Evolutionary conservation across 2,329 filamentous ascomycete species (phyloP).

Genomic region (Xylariaceae sp.): DNA sequence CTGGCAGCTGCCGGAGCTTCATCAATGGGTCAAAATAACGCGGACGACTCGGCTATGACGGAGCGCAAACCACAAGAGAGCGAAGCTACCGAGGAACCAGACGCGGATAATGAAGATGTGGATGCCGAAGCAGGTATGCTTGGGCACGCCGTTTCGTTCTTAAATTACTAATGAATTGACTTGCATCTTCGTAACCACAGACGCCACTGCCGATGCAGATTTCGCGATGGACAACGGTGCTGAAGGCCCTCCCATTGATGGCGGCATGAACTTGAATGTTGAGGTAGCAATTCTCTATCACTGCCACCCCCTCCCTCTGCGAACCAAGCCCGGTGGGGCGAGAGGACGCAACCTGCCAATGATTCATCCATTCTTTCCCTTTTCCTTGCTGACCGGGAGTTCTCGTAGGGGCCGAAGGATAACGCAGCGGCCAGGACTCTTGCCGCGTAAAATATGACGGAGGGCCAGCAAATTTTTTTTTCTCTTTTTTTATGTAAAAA

Average conservation of each 20-base stretch:
- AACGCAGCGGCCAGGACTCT: constrained; percentile 19
- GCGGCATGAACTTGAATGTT: constrained; percentile 12
- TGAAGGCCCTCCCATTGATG: constrained; percentile 6
- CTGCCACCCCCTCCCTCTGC: background rate
- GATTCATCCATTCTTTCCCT: background rate
- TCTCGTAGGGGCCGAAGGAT: constrained; percentile 30
- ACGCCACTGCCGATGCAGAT: constrained; percentile 19
- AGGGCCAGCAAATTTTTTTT: too few relatives aligned
- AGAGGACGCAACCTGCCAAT: background rate
- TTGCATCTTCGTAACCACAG: constrained; percentile 2
- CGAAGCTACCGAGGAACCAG: constrained; percentile 23
- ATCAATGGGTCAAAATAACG: constrained; percentile 21
- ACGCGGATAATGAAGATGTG: constrained; percentile 26
- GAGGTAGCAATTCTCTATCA: constrained; percentile 22
- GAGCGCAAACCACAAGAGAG: constrained; percentile 27
- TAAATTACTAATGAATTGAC: constrained; percentile 2
- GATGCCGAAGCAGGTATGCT: constrained; percentile 23
- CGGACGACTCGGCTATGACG: constrained; percentile 18
- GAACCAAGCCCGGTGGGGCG: background rate
- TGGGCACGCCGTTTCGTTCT: background rate
- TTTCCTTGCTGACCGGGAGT: constrained; percentile 27
- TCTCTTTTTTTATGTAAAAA: background rate
- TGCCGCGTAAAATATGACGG: constrained; percentile 13
- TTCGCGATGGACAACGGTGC: constrained; percentile 21
- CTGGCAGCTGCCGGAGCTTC: constrained; percentile 21